These are phyloP conservation scores for Epichloe sibirici DNA, from an alignment of 2,329 filamentous ascomycete genomes.

Conservation along the genomic window DNA sequence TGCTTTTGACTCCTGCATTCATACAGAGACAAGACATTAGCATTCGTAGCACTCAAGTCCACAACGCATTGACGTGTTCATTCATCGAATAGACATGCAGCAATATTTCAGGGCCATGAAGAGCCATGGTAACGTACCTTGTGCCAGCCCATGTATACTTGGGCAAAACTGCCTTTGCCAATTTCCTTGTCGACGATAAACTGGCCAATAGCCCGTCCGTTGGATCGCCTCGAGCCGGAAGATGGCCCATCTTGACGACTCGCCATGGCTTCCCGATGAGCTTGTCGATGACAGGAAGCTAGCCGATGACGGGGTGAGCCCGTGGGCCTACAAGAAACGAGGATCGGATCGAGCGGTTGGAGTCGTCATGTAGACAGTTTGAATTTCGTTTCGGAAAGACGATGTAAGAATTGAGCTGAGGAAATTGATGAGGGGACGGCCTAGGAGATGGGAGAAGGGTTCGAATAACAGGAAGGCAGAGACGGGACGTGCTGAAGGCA, in stretches of 20 bases:
- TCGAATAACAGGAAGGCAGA: slow-evolving; percentile 8
- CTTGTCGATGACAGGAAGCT: slow-evolving; percentile 22
- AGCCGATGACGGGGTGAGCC: slow-evolving; percentile 19
- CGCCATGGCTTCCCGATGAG: slow-evolving; percentile 26
- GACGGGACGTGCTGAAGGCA: slow-evolving; percentile 7
- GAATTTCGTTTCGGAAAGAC: slow-evolving; percentile 4
- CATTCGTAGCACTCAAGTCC: background rate
- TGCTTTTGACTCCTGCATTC: slow-evolving; percentile 57
- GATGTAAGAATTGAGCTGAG: slow-evolving; percentile 4
- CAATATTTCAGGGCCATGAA: background rate
- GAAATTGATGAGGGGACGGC: background rate
- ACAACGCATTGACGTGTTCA: background rate
- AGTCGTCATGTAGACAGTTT: slow-evolving; percentile 28
- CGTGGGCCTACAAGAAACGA: slow-evolving; percentile 25
- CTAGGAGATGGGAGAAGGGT: slow-evolving; percentile 1
- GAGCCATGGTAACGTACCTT: slow-evolving; percentile 39
- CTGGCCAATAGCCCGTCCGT: slow-evolving; percentile 45
- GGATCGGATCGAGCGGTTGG: slow-evolving; percentile 21
- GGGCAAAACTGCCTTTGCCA: slow-evolving; percentile 94
- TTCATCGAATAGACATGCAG: background rate
- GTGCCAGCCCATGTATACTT: slow-evolving; percentile 80
- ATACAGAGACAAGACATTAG: background rate
- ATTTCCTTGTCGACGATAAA: slow-evolving; percentile 82
- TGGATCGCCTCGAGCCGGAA: slow-evolving; percentile 22
- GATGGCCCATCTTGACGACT: slow-evolving; percentile 25